Conservation (phyloP, 306 rosid genomes). For the Quercus mongolica region DNA sequence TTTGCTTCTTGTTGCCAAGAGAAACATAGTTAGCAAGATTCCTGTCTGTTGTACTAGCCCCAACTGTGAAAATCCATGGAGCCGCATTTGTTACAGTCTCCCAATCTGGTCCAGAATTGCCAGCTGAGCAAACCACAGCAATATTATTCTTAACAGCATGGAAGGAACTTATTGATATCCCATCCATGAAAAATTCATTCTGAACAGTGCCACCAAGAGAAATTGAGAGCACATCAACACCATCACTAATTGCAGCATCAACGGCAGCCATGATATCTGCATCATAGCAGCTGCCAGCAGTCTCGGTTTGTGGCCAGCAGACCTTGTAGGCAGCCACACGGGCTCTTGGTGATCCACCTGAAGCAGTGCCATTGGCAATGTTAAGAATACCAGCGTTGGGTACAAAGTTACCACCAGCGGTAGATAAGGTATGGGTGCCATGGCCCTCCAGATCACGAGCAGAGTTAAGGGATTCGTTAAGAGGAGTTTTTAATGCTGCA, state of each 20-base stretch:
- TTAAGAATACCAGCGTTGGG: constrained; percentile 42
- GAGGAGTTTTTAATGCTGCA: neutral
- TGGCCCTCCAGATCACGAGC: constrained; percentile 68
- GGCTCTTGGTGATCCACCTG: constrained; percentile 86
- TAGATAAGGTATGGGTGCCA: constrained; percentile 89
- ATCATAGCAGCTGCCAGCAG: constrained; percentile 28
- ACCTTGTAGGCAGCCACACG: constrained; percentile 78
- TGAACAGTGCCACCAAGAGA: constrained; percentile 30
- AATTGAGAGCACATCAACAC: constrained; percentile 57
- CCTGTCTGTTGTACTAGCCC: constrained; percentile 67
- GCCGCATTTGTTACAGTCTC: constrained; percentile 45
- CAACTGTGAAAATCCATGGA: constrained; percentile 72
- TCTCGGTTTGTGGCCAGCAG: constrained; percentile 45
- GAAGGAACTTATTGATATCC: constrained; percentile 46
- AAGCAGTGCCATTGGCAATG: constrained; percentile 66
- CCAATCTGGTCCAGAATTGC: constrained; percentile 53
- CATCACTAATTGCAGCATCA: constrained; percentile 66
- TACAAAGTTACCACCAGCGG: constrained; percentile 72
- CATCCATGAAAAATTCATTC: constrained; percentile 24
- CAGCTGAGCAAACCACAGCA: constrained; percentile 47
- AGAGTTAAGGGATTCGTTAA: neutral
- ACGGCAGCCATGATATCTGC: constrained; percentile 60
- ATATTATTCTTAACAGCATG: constrained; percentile 53
- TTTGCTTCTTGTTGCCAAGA: constrained; percentile 43
- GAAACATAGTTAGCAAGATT: constrained; percentile 32